A percentile compares a stretch with the other conserved stretches of the same genome.
phyloP scores from a whole-genome alignment of 2,329 filamentous ascomycete genomes.

The Aureobasidium namibiae region DNA sequence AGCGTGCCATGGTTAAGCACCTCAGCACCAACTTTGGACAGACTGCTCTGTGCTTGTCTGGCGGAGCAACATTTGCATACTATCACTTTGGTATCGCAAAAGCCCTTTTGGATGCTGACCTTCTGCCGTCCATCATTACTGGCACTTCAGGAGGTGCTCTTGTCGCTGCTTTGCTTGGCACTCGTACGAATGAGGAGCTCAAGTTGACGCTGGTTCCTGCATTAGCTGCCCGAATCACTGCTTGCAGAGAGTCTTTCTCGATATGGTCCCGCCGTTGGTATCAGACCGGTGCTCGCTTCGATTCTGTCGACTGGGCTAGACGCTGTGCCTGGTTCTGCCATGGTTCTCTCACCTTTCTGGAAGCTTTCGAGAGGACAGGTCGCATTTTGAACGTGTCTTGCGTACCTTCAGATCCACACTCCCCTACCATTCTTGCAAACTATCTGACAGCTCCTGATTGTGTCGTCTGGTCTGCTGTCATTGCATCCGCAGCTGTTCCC shows the following conservation, averaged over 20 bases:
- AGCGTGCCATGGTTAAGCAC: conserved; percentile 76
- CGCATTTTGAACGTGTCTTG: conserved; percentile 93
- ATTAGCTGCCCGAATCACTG: conserved; percentile 74
- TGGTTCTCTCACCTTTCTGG: conserved; percentile 86
- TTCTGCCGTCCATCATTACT: conserved; percentile 89
- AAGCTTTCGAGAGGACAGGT: conserved; percentile 89
- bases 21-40: conserved; percentile 85
- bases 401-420: conserved; percentile 91
- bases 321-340: conserved; percentile 82
- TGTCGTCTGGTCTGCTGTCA: conserved; percentile 94
- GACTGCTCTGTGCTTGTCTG: conserved; percentile 85
- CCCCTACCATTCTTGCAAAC: conserved; percentile 84
- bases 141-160: conserved; percentile 92
- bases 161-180: conserved; percentile 78
- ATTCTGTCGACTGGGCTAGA: conserved; percentile 83
- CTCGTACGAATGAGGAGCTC: conserved; percentile 84
- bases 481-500: conserved; percentile 90
- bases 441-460: conserved; percentile 93
- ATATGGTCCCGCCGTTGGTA: conserved; percentile 82
- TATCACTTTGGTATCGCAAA: conserved; percentile 93
- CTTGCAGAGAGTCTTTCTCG: conserved; percentile 68
- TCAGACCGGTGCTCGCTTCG: conserved; percentile 86
- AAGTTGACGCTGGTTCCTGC: conserved; percentile 78
- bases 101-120: conserved; percentile 74
- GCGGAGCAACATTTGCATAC: conserved; percentile 89